A percentile compares a stretch with the other conserved stretches of the same genome.
phyloP scores from a whole-genome alignment of 352 stramenopile genomes.

The Blastocystis sp. region DNA sequence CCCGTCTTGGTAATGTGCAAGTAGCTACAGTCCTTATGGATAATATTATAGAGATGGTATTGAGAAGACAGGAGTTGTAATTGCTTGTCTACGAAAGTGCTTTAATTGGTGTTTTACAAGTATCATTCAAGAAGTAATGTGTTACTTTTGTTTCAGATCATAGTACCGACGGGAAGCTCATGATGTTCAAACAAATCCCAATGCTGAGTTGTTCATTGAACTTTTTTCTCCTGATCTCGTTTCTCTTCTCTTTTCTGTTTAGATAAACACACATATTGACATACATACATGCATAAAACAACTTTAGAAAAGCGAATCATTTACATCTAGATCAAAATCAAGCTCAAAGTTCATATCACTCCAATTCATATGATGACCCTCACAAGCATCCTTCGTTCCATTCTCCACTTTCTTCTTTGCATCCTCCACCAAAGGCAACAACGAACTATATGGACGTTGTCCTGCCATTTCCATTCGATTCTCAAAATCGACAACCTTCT shows the following conservation, averaged over 20 bases:
- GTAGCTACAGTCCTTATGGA: neutral
- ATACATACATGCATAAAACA: neutral
- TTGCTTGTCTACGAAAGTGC: conserved; percentile 13
- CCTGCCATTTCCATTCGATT: conserved; percentile 22
- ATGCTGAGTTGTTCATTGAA: conserved; percentile 53
- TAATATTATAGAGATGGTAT: neutral
- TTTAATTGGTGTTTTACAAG: conserved; percentile 62
- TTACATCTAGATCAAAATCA: conserved; percentile 48
- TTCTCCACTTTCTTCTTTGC: conserved; percentile 20
- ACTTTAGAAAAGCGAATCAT: conserved; percentile 52
- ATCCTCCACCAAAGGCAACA: conserved; percentile 48
- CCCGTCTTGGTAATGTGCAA: conserved; percentile 54
- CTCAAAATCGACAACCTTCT: conserved; percentile 41
- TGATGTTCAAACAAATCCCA: neutral
- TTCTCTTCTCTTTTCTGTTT: neutral
- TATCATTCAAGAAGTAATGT: conserved; percentile 47
- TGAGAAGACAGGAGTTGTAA: conserved; percentile 2
- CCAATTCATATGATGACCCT: conserved; percentile 32
- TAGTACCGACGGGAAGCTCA: conserved; percentile 27
- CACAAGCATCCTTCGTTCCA: neutral
- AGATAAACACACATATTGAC: neutral
- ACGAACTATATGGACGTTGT: conserved; percentile 35
- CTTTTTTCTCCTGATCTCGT: conserved; percentile 45
- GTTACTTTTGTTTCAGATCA: neutral
- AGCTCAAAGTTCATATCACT: conserved; percentile 60